Evolutionary conservation across 2,329 filamentous ascomycete species (phyloP).

Genomic region (Gaeumannomyces tritici): DNA sequence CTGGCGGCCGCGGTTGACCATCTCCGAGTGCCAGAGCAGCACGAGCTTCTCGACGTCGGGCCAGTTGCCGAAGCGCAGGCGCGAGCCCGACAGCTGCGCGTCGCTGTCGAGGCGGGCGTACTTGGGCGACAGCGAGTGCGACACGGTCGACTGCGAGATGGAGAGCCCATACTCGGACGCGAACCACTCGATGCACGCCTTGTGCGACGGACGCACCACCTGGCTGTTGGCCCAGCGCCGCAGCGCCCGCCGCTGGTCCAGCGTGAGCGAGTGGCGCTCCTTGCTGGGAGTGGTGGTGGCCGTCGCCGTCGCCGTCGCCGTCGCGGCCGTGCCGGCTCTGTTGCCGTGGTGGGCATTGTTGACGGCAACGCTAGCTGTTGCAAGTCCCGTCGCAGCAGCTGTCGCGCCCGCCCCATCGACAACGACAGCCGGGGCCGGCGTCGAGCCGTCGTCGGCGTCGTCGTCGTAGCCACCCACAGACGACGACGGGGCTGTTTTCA

Average conservation of each 20-base stretch:
- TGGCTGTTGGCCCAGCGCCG: conserved; percentile 51
- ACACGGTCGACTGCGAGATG: conserved; percentile 55
- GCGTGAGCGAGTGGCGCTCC: conserved; percentile 50
- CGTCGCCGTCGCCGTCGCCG: background rate
- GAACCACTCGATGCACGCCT: conserved; percentile 56
- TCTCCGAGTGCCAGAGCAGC: conserved; percentile 44
- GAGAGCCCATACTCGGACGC: conserved; percentile 45
- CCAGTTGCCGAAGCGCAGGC: conserved; percentile 54
- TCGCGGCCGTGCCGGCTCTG: background rate
- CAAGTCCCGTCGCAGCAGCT: background rate
- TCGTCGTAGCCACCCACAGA: background rate
- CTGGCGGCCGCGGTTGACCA: conserved; percentile 41
- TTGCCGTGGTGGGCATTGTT: background rate
- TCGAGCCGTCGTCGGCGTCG: background rate
- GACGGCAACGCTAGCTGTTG: background rate
- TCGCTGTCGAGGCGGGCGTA: conserved; percentile 53
- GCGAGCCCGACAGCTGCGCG: conserved; percentile 51
- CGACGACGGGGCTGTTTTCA: background rate
- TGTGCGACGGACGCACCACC: conserved; percentile 46
- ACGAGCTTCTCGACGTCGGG: conserved; percentile 52
- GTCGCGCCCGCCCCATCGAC: background rate
- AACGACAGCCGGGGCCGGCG: background rate
- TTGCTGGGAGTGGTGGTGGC: conserved; percentile 16
- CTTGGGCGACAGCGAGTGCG: conserved; percentile 51
- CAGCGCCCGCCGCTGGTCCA: conserved; percentile 51